phyloP scores from a whole-genome alignment of 192 early-diverging fungal genomes.

The Lunasporangiospora selenospora region DNA sequence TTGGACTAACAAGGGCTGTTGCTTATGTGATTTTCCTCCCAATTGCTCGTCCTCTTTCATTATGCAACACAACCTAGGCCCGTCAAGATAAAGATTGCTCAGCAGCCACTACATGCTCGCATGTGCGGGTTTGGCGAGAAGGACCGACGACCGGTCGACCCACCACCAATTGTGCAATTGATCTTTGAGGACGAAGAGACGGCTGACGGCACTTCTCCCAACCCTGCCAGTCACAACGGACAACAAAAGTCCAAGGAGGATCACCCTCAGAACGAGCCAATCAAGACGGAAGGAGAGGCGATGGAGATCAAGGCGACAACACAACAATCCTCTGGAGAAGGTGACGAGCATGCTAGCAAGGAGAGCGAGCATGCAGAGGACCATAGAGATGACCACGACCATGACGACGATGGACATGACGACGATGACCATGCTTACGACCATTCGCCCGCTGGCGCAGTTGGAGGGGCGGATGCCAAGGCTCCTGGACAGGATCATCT shows the following conservation, averaged over 20 bases:
- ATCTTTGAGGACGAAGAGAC: slow-evolving; percentile 63
- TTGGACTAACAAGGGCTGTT: no score
- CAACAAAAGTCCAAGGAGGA: slow-evolving; percentile 3
- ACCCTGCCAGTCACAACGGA: not conserved
- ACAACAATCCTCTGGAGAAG: no score
- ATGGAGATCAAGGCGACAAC: slow-evolving; percentile 8
- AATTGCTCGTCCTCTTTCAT: no score
- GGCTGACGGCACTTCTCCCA: slow-evolving; percentile 47
- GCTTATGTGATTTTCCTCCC: no score
- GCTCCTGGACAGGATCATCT: slow-evolving; percentile 57
- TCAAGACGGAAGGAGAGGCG: not conserved
- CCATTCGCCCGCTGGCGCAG: not conserved
- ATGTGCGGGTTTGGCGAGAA: slow-evolving; percentile 88
- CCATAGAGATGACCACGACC: not conserved
- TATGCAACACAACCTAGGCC: no score
- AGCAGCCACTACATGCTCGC: slow-evolving; percentile 76
- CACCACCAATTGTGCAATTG: slow-evolving; percentile 77
- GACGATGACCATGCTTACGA: not conserved
- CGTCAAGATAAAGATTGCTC: slow-evolving; percentile 61
- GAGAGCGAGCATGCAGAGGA: slow-evolving; percentile 2
- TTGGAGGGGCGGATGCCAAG: not conserved
- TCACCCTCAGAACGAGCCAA: not conserved
- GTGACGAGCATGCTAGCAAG: not conserved
- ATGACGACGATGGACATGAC: not conserved
- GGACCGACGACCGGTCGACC: slow-evolving; percentile 79